These are phyloP conservation scores for Penicillium nucicola DNA, from an alignment of 495 filamentous ascomycete species.

Conservation along the genomic window DNA sequence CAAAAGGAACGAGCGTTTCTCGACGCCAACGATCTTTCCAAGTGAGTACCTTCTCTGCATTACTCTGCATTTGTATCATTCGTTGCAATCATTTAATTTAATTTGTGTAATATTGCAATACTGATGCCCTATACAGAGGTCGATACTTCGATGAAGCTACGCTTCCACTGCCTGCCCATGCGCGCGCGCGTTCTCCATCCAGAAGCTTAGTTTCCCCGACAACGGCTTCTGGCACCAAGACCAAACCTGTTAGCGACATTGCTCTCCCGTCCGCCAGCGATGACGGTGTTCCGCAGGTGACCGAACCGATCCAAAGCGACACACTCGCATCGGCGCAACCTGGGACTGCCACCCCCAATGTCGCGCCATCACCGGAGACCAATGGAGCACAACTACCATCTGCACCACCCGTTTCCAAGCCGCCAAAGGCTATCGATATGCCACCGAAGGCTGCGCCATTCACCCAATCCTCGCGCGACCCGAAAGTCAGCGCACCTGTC, in stretches of 20 bases:
- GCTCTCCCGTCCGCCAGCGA: slow-evolving; percentile 20
- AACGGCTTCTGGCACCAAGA: slow-evolving; percentile 13
- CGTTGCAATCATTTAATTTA: slow-evolving; percentile 10
- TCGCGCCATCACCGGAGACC: slow-evolving; percentile 6
- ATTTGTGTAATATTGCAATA: slow-evolving; percentile 16
- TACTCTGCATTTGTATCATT: slow-evolving; percentile 10
- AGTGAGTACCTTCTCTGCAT: slow-evolving; percentile 54
- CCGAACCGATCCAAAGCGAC: slow-evolving; percentile 18
- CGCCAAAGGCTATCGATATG: slow-evolving; percentile 7
- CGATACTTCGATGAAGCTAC: slow-evolving; percentile 67
- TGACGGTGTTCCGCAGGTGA: slow-evolving; percentile 17
- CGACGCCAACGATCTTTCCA: slow-evolving; percentile 67
- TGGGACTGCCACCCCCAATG: slow-evolving; percentile 1
- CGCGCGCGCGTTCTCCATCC: slow-evolving; percentile 24
- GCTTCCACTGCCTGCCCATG: slow-evolving; percentile 57
- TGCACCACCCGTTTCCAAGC: slow-evolving; percentile 11
- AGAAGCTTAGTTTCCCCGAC: slow-evolving; percentile 23
- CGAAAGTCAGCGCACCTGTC: slow-evolving; percentile 15
- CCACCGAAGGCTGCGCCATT: slow-evolving; percentile 8
- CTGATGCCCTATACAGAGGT: slow-evolving; percentile 53
- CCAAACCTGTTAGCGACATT: slow-evolving; percentile 14
- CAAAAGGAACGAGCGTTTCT: slow-evolving; percentile 61
- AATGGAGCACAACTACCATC: slow-evolving; percentile 9
- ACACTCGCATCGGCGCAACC: slow-evolving; percentile 2
- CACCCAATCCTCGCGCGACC: slow-evolving; percentile 9